Evolutionary conservation across 768 basidiomycete genomes (phyloP), one percentile per base, ranked within the genome.

Genomic region (Leccinum subgranulosum): DNA sequence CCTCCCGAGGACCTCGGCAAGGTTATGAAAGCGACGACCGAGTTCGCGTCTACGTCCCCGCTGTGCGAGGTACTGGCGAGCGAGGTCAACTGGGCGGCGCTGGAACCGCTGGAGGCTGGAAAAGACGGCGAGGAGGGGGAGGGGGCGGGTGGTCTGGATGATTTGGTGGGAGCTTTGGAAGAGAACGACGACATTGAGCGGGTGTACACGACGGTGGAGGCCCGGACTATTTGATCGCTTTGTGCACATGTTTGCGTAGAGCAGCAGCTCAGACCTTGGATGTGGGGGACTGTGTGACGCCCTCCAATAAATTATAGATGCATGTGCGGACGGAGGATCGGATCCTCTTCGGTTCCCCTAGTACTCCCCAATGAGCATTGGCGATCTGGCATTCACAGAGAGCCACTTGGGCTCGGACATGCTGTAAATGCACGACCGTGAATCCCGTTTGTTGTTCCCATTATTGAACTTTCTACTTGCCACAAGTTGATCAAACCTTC

Each of bases 31-130:
- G 73, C 69, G 31, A 65, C 82, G 4, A 5, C 46, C 8, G 60
- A 62, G 12, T 66, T 67, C 45, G 59, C 60, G 25, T 59, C 64
- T 1, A 72, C 61, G 29, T 67, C 66, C 3, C 60, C 71, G 34
- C 64, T 63, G 60, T 72, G 73, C 36, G 74, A 79, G 53, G 72
- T 84, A 9, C 64, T 82, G 49, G 69, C 69, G 27, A 80, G 79
- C 54, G 83, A 85, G 66, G 70, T 85, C 15, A 75, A 79, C 6
- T 86, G 86, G 71, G 71, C 76, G n/a, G 79, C 86, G 1, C 61
- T 77, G 2, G 80, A 83, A 56, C 60, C 72, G 15, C 63, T 73
- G 7, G 74, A 73, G 7, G 68, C 72, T 5, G 56, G 39, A 10
- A 76, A 77, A 27, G 81, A 83, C 7, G 62, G 71, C 28, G 71